A percentile compares a stretch with the other conserved stretches of the same genome.
phyloP scores from a whole-genome alignment of 345 rosid genomes.

The Leavenworthia alabamica region DNA sequence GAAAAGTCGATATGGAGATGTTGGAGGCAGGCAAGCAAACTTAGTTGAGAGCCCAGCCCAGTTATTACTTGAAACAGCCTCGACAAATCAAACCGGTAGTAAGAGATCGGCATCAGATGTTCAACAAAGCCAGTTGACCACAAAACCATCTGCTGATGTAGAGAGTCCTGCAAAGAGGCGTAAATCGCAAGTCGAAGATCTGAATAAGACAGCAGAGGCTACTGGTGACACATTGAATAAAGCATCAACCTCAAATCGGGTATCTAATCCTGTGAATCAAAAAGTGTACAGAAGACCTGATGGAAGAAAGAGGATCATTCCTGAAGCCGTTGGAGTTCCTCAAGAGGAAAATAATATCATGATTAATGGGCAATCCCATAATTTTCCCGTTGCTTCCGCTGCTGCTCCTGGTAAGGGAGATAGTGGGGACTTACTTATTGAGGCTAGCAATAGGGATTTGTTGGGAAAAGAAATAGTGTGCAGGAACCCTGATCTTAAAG shows the following conservation, averaged over 20 bases:
- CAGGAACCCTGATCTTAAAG: constrained; percentile 53
- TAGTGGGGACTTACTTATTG: constrained; percentile 39
- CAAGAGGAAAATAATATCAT: constrained; percentile 44
- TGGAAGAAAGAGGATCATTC: constrained; percentile 97
- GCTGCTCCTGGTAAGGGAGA: constrained; percentile 37
- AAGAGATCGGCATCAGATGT: constrained; percentile 57
- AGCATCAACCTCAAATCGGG: constrained; percentile 38
- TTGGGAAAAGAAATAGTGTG: constrained; percentile 40
- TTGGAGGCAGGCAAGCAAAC: constrained; percentile 84
- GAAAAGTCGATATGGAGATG: constrained; percentile 92
- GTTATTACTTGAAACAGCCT: constrained; percentile 87
- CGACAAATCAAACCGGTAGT: constrained; percentile 58
- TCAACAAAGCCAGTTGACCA: constrained; percentile 46
- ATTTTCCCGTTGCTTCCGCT: constrained; percentile 38
- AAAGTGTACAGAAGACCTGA: constrained; percentile 92
- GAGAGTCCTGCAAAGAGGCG: constrained; percentile 41
- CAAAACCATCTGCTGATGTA: constrained; percentile 49
- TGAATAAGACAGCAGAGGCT: constrained; percentile 39
- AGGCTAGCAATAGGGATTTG: constrained; percentile 36
- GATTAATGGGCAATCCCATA: constrained; percentile 37
- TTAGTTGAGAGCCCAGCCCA: constrained; percentile 92
- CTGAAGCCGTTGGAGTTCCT: constrained; percentile 89
- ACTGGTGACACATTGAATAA: constrained; percentile 53
- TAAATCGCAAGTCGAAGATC: constrained; percentile 53
- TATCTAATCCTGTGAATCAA: constrained; percentile 84